These are phyloP conservation scores for Solanum paucissectum DNA, from an alignment of 257 asterid species.

Conservation along the genomic window DNA sequence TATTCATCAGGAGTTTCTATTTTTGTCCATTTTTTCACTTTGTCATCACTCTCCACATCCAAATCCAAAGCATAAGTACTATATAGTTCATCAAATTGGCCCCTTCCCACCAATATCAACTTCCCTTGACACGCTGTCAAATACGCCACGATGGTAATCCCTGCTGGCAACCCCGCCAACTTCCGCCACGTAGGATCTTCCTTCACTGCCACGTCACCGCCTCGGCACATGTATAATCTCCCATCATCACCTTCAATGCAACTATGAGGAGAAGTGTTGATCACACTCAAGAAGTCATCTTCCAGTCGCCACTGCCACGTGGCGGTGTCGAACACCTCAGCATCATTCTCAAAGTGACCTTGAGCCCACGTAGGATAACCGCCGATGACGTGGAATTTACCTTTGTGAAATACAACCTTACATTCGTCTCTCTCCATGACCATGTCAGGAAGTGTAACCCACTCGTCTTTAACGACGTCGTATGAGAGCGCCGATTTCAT, in stretches of 20 bases:
- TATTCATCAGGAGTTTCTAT: neutral
- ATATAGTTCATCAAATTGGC: neutral
- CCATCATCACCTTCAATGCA: neutral
- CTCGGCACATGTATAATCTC: neutral
- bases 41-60: neutral
- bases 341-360: neutral
- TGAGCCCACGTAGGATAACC: conserved; percentile 8
- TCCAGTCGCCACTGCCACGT: neutral
- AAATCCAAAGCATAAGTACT: neutral
- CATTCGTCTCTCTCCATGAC: conserved; percentile 9
- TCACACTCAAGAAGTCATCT: neutral
- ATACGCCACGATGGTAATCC: neutral
- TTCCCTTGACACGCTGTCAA: conserved; percentile 9
- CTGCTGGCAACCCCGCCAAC: neutral
- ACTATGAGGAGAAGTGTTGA: neutral
- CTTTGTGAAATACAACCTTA: neutral
- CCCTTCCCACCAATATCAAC: neutral
- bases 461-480: conserved; percentile 4
- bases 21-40: neutral
- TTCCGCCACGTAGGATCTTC: neutral
- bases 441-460: conserved; percentile 14
- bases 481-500: neutral
- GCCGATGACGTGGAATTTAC: conserved; percentile 11
- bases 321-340: neutral
- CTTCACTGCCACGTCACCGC: neutral